phyloP scores from a whole-genome alignment of 2,329 filamentous ascomycete genomes.

The Neonectria neomacrospora region DNA sequence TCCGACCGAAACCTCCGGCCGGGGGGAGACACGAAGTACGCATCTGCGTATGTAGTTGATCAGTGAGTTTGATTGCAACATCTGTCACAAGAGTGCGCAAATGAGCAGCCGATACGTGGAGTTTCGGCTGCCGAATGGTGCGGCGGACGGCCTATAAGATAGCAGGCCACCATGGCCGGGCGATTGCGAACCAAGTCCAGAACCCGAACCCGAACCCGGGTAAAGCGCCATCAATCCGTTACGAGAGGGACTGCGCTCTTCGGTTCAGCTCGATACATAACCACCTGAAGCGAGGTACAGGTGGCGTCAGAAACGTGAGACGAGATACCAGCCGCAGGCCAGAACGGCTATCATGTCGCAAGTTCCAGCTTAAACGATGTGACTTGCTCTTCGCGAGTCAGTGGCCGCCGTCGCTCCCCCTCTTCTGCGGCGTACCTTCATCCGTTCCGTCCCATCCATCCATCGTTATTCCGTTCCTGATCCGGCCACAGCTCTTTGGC shows the following conservation, averaged over 20 bases:
- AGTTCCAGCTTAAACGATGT: slow-evolving; percentile 10
- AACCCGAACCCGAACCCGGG: background rate
- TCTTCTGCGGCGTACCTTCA: slow-evolving; percentile 1
- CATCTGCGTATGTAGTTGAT: background rate
- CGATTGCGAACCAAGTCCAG: slow-evolving; percentile 23
- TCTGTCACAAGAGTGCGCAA: slow-evolving; percentile 14
- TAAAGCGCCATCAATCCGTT: background rate
- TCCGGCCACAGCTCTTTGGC: background rate
- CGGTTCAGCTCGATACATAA: background rate
- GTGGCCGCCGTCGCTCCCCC: slow-evolving; percentile 7
- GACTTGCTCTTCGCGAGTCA: slow-evolving; percentile 3
- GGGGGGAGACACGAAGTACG: background rate
- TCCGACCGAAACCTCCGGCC: background rate
- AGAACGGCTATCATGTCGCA: slow-evolving; percentile 7
- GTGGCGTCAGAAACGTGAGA: slow-evolving; percentile 21
- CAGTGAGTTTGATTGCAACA: slow-evolving; percentile 8
- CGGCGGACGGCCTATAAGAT: background rate
- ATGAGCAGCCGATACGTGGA: slow-evolving; percentile 30
- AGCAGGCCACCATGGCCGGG: slow-evolving; percentile 1
- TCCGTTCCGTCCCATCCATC: background rate
- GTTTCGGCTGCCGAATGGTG: slow-evolving; percentile 8
- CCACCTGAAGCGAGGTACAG: slow-evolving; percentile 18
- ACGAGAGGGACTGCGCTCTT: background rate
- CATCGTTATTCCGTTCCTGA: background rate
- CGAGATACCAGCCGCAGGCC: slow-evolving; percentile 8